Base-by-base conservation (phyloP, 2,329 filamentous ascomycete genomes). In the Calonectria ilicicola region DNA sequence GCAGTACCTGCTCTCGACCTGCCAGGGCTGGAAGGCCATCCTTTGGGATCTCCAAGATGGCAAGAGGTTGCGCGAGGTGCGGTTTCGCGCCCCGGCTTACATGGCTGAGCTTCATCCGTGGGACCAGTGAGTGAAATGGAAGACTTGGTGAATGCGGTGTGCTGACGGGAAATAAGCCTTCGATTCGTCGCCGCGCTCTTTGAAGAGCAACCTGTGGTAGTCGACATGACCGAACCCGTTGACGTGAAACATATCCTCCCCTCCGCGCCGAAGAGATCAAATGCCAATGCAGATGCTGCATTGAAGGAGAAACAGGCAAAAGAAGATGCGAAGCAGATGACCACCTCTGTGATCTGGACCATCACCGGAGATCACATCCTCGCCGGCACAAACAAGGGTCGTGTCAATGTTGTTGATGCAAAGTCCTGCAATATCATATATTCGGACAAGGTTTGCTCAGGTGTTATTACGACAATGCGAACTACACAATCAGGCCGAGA, bases 11-110 rank as follows among this genome's bases (percentile, higher is more conserved):
- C 90, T 99, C 70, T 98, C 95, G 71, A 94, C 95, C 14, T 98
- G 95, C 53, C 95, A 98, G 83, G 97, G 98, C 80, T 98, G 96
- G 94, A 98, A 97, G 84, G 96, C 94, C 75, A 95, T 98, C 64
- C 89, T 99, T 0, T 99, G 97, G 97, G 97, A 99, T 84, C 87
- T 99, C 71, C 90, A 90, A 67, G 87, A 91, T 72, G 89, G 91
- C 58, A 89, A 93, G 81, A 88, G 94, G 72, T 87, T 96, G 80
- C 93, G 96, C 76, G 96, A 95, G 77, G 93, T 98, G 79, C 94
- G 95, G 76, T 98, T 99, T 81, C 93, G 96, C 76, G 95, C 96
- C 3, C 95, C 96, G 0, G 94, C 98, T 40, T 99, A 98, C 85
- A 98, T 97, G 78, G 97, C 96, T 4, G 97, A 99, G 85, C 88